Conservation (phyloP, 305 asterid species). For the Rubia tinctorum region DNA sequence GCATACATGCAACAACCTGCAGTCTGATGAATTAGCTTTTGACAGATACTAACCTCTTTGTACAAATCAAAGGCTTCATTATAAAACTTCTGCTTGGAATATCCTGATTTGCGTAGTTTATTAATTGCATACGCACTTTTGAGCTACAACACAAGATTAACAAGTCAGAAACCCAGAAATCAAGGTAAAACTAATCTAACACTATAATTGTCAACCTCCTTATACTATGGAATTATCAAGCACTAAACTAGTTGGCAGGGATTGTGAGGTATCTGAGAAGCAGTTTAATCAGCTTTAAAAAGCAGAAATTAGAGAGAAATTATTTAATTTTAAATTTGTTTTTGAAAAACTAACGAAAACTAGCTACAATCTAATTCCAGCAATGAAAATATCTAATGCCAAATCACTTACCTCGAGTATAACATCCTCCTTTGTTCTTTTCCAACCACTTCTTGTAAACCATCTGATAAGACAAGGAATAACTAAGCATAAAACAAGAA, state of each 20-base stretch:
- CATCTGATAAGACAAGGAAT: slow-evolving; percentile 54
- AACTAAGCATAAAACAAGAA: slow-evolving; percentile 1
- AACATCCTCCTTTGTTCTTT: slow-evolving; percentile 81
- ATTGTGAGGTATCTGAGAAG: background rate
- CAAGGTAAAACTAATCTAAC: background rate
- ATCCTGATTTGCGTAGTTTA: slow-evolving; percentile 77
- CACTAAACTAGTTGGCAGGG: background rate
- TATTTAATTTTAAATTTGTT: background rate
- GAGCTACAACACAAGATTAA: slow-evolving; percentile 53
- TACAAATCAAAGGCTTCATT: slow-evolving; percentile 66
- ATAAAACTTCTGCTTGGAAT: slow-evolving; percentile 78
- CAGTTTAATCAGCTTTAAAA: background rate
- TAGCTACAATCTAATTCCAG: slow-evolving; percentile 16
- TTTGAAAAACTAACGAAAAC: no score
- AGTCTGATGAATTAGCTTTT: slow-evolving; percentile 9
- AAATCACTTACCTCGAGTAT: slow-evolving; percentile 52
- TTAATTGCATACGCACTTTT: slow-evolving; percentile 83
- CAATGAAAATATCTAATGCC: slow-evolving; percentile 1
- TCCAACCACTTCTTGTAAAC: slow-evolving; percentile 89
- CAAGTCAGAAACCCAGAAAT: background rate
- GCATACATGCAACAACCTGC: slow-evolving; percentile 3
- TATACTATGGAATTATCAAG: background rate
- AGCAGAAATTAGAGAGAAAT: background rate
- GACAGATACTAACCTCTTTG: slow-evolving; percentile 64
- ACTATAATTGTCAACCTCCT: background rate